Evolutionary conservation across 352 stramenopile species (phyloP).

Genomic region (Globisporangium alternatum): DNA sequence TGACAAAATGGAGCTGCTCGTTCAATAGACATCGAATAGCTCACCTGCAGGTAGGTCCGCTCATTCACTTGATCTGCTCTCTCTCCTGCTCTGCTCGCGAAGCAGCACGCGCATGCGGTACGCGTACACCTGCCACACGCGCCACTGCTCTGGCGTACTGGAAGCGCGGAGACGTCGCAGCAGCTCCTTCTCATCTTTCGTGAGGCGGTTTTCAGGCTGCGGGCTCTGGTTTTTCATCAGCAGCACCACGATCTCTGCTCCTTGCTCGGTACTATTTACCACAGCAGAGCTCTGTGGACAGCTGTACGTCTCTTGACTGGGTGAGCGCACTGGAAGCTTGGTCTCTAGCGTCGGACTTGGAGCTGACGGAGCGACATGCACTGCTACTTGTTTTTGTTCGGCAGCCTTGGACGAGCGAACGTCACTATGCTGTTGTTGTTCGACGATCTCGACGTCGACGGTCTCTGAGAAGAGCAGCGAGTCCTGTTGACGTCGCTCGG

Average conservation of each 20-base stretch:
- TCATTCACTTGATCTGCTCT: not conserved
- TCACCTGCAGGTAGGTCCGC: not conserved
- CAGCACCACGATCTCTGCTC: slow-evolving; percentile 28
- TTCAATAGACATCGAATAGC: not conserved
- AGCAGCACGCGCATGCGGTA: slow-evolving; percentile 19
- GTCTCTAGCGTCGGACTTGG: not conserved
- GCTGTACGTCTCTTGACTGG: not conserved
- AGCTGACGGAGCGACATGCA: not conserved
- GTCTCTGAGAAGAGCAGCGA: slow-evolving; percentile 37
- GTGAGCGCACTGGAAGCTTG: not conserved
- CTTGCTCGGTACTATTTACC: slow-evolving; percentile 6
- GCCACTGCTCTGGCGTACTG: slow-evolving; percentile 17
- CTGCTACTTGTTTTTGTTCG: not conserved
- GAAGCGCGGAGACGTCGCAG: slow-evolving; percentile 15
- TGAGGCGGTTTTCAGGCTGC: slow-evolving; percentile 25
- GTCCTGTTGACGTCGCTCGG: slow-evolving; percentile 18
- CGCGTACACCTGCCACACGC: slow-evolving; percentile 25
- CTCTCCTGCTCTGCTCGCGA: slow-evolving; percentile 5
- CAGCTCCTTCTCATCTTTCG: slow-evolving; percentile 13
- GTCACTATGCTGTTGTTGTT: not conserved
- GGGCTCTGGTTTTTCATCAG: slow-evolving; percentile 48
- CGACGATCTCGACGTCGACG: slow-evolving; percentile 13
- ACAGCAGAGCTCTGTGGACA: not conserved
- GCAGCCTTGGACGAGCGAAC: not conserved
- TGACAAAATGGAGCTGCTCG: not conserved